Evolutionary conservation across 345 rosid species (phyloP), one percentile per base, ranked within the genome.

Genomic region (Boechera stricta): DNA sequence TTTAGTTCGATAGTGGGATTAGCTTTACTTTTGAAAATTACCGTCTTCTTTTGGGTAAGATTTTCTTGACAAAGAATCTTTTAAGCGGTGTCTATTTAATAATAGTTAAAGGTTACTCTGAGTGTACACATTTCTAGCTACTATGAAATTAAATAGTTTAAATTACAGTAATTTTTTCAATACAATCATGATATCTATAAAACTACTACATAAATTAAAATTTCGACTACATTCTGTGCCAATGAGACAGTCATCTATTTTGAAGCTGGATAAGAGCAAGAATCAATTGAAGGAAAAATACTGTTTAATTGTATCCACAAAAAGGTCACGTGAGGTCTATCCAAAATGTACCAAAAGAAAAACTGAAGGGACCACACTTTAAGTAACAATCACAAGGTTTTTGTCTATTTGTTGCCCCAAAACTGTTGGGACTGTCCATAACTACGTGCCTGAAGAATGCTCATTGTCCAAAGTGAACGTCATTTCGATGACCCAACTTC

Each of bases 301-400:
- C 54, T 31, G 42, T 29, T 63, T 49, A 71, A 35, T 64, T 64
- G 76, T 29, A 71, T 77, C 76, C 80, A 77, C 65, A 45, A 54
- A 63, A 55, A 16, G 65, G 52, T 77, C 75, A 70, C 65, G 71
- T 54, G 80, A 70, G 70, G n/a, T 52, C 41, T 70, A 70, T 63
- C 80, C 52, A 63, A 70, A 70, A 55, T 35, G 59, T 62, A 54
- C 18, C 75, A 26, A 70, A 54, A 26, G 26, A 44, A 62, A 62
- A 77, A 62, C 31, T 6, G 55, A 62, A 63, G 76, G 80, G 76
- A 39, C 71, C 80, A 71, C 76, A 63, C 9, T 42, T 42, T 26
- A 33, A 33, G 58, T 26, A 55, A 64, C 64, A 66, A 77, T 70
- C 71, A 77, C 80, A 70, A 69, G 59, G 76, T 11, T 53, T 55